Conservation (phyloP, 495 filamentous ascomycete species). For the Penicillium taxi region DNA sequence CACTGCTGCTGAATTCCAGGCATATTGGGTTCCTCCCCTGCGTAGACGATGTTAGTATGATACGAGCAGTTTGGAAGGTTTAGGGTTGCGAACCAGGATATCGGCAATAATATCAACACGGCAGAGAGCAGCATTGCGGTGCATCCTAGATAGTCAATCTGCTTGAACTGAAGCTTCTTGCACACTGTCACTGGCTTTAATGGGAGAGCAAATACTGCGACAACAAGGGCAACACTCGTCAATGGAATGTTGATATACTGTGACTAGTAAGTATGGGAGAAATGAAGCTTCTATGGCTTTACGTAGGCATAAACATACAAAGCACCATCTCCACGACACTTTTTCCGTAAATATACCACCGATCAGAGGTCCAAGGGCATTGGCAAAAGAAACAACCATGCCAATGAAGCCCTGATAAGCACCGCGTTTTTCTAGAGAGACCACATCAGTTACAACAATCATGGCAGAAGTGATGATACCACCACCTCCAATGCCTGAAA, state of each 20-base stretch:
- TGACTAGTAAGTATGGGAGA: neutral
- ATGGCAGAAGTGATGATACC: constrained; percentile 5
- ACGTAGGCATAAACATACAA: constrained; percentile 9
- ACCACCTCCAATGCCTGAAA: constrained; percentile 4
- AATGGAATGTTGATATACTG: constrained; percentile 6
- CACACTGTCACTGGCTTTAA: constrained; percentile 1
- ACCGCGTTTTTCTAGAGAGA: constrained; percentile 5
- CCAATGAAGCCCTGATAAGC: constrained; percentile 31
- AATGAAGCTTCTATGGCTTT: neutral
- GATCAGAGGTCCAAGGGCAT: constrained; percentile 28
- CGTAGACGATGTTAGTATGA: neutral
- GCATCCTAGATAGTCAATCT: constrained; percentile 6
- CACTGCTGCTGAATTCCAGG: constrained; percentile 6
- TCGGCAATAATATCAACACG: constrained; percentile 3
- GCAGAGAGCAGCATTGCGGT: constrained; percentile 2
- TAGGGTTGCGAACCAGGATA: constrained; percentile 1
- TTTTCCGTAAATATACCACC: constrained; percentile 40
- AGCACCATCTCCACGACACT: constrained; percentile 40
- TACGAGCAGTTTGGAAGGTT: neutral
- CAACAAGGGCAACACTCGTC: constrained; percentile 1
- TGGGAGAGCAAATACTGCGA: constrained; percentile 1
- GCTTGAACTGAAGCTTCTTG: constrained; percentile 1
- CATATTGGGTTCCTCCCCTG: constrained; percentile 7
- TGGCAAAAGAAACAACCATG: constrained; percentile 34
- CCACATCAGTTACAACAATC: constrained; percentile 5